Evolutionary conservation across 768 basidiomycete species (phyloP).

Genomic region (Hysterangium stoloniferum): DNA sequence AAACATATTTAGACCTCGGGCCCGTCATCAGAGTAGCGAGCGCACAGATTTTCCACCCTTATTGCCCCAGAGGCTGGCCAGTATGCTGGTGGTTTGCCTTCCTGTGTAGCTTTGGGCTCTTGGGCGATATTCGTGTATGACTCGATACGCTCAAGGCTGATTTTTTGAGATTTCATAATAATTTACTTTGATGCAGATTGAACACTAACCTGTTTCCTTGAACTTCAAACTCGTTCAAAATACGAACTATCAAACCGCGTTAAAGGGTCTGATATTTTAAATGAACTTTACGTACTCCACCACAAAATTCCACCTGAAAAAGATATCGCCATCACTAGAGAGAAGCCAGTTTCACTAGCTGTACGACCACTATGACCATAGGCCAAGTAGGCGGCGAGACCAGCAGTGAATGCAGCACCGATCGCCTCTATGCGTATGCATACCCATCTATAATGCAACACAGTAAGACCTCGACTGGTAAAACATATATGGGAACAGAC

Average conservation of each 20-base stretch:
- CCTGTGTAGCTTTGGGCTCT: conserved; percentile 22
- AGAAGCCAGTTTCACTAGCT: conserved; percentile 30
- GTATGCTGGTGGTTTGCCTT: conserved; percentile 31
- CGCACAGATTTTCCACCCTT: conserved; percentile 29
- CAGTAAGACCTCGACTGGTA: not conserved
- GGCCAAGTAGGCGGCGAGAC: conserved; percentile 48
- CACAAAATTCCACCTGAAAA: conserved; percentile 51
- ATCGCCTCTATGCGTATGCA: conserved; percentile 50
- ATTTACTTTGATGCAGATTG: not conserved
- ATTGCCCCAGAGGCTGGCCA: conserved; percentile 35
- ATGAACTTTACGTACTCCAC: conserved; percentile 20
- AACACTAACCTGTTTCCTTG: conserved; percentile 9
- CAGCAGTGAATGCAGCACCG: conserved; percentile 46
- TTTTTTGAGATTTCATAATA: not conserved
- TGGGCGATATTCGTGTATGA: conserved; percentile 32
- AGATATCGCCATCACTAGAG: conserved; percentile 40
- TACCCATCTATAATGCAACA: conserved; percentile 32
- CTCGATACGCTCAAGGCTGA: conserved; percentile 26
- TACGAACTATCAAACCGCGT: not conserved
- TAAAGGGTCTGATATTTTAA: not conserved
- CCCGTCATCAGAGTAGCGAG: conserved; percentile 22
- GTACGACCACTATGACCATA: conserved; percentile 7
- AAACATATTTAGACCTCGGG: not conserved
- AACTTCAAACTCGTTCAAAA: conserved; percentile 11
- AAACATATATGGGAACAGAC: conserved; percentile 15